Percentiles rank a stretch among this genome's conserved stretches.
These are phyloP conservation scores for Termitomyces sp. DNA, from an alignment of 768 basidiomycete genomes.

Conservation along the genomic window DNA sequence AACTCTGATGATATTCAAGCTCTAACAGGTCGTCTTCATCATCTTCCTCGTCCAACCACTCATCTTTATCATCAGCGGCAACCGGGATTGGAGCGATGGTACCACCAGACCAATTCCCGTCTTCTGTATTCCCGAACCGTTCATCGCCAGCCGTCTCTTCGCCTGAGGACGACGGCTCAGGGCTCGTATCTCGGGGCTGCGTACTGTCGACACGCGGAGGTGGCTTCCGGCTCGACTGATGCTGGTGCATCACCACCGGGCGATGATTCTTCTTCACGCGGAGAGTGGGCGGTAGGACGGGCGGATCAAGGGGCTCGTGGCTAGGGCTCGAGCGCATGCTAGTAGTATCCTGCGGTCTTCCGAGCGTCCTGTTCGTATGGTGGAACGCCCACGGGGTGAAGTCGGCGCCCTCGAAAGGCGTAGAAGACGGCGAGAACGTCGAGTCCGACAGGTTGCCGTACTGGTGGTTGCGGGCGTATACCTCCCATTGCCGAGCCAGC, in stretches of 20 bases:
- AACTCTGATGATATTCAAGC: slow-evolving; percentile 72
- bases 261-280: slow-evolving; percentile 34
- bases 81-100: slow-evolving; percentile 12
- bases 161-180: slow-evolving; percentile 68
- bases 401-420: slow-evolving; percentile 60
- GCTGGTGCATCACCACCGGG: slow-evolving; percentile 17
- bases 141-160: slow-evolving; percentile 79
- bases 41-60: slow-evolving; percentile 73
- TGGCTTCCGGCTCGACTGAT: slow-evolving; percentile 41
- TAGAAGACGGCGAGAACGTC: slow-evolving; percentile 70
- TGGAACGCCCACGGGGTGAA: slow-evolving; percentile 75
- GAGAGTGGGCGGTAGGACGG: slow-evolving; percentile 42
- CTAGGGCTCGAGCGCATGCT: slow-evolving; percentile 72
- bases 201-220: slow-evolving; percentile 81
- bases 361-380: slow-evolving; percentile 48
- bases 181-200: slow-evolving; percentile 77
- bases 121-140: slow-evolving; percentile 31
- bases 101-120: slow-evolving; percentile 31
- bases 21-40: slow-evolving; percentile 71
- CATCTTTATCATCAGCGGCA: slow-evolving; percentile 40
- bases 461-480: slow-evolving; percentile 68
- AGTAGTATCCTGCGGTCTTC: slow-evolving; percentile 40
- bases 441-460: slow-evolving; percentile 59
- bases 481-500: slow-evolving; percentile 71
- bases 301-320: slow-evolving; percentile 58